Percentiles rank a stretch among this genome's conserved stretches.
Conservation (phyloP, 2,329 filamentous ascomycete genomes). For the Trichoderma citrinoviride region DNA sequence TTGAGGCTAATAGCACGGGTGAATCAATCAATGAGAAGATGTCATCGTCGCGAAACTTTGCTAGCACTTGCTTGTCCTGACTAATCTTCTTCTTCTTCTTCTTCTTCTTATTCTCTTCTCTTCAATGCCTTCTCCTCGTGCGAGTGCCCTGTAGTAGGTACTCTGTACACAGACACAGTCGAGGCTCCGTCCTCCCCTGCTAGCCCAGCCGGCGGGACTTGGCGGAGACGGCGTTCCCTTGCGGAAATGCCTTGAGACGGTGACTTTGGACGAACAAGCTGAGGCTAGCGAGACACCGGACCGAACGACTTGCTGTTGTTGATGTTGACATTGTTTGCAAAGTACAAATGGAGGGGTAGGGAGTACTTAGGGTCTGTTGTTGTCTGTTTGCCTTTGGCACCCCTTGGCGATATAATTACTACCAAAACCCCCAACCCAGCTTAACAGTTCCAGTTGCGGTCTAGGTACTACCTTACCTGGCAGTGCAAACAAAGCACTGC, state of each 20-base stretch:
- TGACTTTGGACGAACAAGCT: background rate
- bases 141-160: no score
- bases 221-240: constrained; percentile 21
- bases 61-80: no score
- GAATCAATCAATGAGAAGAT: no score
- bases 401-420: background rate
- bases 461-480: background rate
- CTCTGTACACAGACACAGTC: no score
- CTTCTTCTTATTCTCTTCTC: no score
- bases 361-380: background rate
- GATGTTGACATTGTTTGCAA: no score
- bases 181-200: constrained; percentile 14
- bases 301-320: background rate
- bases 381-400: background rate
- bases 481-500: background rate
- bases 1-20: no score
- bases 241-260: constrained; percentile 17
- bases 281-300: constrained; percentile 6
- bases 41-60: no score
- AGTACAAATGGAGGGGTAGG: no score
- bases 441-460: background rate
- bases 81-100: no score
- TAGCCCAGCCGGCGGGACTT: constrained; percentile 23
- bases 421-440: background rate
- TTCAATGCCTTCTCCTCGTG: no score